These are phyloP conservation scores for Dictyostelium purpureum DNA, from an alignment of 78 protist genomes.

Conservation along the genomic window DNA sequence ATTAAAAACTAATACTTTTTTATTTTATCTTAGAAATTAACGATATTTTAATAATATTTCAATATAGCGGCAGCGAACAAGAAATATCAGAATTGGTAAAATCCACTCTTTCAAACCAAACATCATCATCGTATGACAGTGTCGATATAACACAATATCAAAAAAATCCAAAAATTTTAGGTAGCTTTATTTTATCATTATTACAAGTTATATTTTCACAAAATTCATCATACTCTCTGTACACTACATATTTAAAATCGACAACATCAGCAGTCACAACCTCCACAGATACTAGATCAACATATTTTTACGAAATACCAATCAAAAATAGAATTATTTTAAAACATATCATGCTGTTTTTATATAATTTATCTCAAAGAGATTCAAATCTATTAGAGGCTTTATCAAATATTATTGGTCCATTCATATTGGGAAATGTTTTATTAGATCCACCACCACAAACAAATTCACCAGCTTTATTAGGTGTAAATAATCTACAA, in stretches of 20 bases:
- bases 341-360: constrained; percentile 65
- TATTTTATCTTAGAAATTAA: not conserved
- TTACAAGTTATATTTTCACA: constrained; percentile 53
- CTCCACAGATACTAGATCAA: not conserved
- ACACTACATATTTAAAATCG: constrained; percentile 46
- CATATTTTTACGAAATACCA: constrained; percentile 41
- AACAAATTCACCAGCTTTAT: not conserved
- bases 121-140: not conserved
- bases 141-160: not conserved
- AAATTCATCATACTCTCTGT: constrained; percentile 53
- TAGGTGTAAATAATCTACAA: not conserved
- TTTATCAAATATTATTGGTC: constrained; percentile 40
- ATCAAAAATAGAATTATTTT: constrained; percentile 31
- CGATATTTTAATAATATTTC: constrained; percentile 55
- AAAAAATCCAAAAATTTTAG: constrained; percentile 14
- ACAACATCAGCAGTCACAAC: constrained; percentile 14
- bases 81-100: constrained; percentile 35
- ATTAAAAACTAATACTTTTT: not conserved
- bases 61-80: constrained; percentile 28
- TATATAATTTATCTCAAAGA: not conserved
- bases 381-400: constrained; percentile 43
- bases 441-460: constrained; percentile 4
- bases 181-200: constrained; percentile 34
- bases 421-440: constrained; percentile 50
- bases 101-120: constrained; percentile 1